Conservation (phyloP, 106 monocot genomes). For the Iris macrosiphon region DNA sequence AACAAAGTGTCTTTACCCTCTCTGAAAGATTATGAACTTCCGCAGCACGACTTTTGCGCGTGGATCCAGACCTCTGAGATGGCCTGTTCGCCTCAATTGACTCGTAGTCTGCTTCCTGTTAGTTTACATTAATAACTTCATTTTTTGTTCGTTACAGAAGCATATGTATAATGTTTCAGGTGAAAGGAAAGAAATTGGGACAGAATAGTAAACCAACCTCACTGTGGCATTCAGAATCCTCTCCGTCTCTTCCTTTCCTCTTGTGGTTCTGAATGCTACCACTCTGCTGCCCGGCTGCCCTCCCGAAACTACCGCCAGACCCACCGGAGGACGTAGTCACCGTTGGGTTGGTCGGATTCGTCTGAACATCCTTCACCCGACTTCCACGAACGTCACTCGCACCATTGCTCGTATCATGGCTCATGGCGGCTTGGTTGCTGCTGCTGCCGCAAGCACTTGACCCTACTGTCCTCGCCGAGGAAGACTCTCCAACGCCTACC, state of each 20-base stretch:
- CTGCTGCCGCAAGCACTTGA: slow-evolving; percentile 45
- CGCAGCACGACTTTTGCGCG: slow-evolving; percentile 73
- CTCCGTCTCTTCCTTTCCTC: slow-evolving; percentile 50
- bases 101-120: slow-evolving; percentile 64
- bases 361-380: slow-evolving; percentile 5
- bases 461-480: slow-evolving; percentile 33
- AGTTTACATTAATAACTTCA: too few species aligned
- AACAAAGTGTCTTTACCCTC: slow-evolving; percentile 36
- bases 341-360: slow-evolving; percentile 14
- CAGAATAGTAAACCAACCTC: slow-evolving; percentile 42
- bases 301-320: slow-evolving; percentile 39
- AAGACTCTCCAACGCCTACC: slow-evolving; percentile 19
- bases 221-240: slow-evolving; percentile 58
- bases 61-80: slow-evolving; percentile 23
- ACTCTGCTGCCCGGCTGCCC: slow-evolving; percentile 20
- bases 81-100: slow-evolving; percentile 32
- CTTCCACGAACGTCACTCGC: neutral
- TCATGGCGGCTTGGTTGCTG: slow-evolving; percentile 20
- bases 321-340: slow-evolving; percentile 46
- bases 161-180: neutral
- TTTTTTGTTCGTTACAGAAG: too few species aligned
- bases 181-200: neutral
- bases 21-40: slow-evolving; percentile 96
- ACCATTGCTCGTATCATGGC: slow-evolving; percentile 16
- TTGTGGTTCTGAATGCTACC: slow-evolving; percentile 22